phyloP scores from a whole-genome alignment of 257 asterid genomes.

The Salvia splendens region DNA sequence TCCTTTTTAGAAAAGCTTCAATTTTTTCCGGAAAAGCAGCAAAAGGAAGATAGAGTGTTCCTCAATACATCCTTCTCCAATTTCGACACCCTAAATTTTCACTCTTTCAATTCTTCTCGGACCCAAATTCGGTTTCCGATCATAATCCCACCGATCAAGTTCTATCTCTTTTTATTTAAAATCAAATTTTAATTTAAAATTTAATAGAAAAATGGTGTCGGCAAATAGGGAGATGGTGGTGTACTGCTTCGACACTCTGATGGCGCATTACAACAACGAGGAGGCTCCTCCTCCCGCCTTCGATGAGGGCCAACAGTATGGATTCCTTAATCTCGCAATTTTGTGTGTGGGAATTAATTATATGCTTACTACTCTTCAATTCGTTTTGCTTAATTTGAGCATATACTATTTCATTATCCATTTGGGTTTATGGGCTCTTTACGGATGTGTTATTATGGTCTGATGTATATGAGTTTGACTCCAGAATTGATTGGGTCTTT shows the following conservation, averaged over 20 bases:
- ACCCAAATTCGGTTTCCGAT: constrained; percentile 31
- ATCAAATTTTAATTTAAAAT: neutral
- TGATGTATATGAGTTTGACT: too few species aligned
- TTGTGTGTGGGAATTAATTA: neutral
- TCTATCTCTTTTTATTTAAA: constrained; percentile 22
- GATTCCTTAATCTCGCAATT: neutral
- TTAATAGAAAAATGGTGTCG: constrained; percentile 63
- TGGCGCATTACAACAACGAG: constrained; percentile 83
- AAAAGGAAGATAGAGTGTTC: constrained; percentile 29
- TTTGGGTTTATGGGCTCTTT: too few species aligned
- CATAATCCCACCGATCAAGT: constrained; percentile 33
- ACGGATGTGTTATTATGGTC: too few species aligned
- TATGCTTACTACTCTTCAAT: neutral
- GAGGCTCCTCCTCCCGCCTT: constrained; percentile 89
- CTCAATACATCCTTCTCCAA: constrained; percentile 36
- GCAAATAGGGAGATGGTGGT: constrained; percentile 95
- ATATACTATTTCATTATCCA: too few species aligned
- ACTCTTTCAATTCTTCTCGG: neutral
- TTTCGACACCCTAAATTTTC: neutral
- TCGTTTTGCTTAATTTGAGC: neutral
- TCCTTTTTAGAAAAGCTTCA: neutral
- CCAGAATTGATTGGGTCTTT: neutral
- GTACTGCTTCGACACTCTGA: constrained; percentile 90
- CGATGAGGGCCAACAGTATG: constrained; percentile 90
- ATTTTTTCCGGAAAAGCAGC: constrained; percentile 26